Base-by-base conservation (phyloP, 345 rosid species). In the Anacardium occidentale region DNA sequence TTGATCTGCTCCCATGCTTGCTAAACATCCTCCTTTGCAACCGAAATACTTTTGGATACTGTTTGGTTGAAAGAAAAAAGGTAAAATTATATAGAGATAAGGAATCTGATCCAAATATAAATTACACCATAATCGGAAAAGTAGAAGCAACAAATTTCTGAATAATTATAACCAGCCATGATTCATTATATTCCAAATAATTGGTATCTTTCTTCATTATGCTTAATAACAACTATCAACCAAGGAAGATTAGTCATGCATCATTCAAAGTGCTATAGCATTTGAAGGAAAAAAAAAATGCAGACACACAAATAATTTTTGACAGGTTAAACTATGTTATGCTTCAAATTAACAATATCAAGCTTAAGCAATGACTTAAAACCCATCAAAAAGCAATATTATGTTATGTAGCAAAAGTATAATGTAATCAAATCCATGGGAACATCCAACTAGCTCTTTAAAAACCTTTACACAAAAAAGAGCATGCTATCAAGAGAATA, bases 21-120 rank as follows among this genome's bases (percentile, higher is more conserved):
- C 92, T 83, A 88, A 78, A 66, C 98, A 94, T 64, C 91, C 78
- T 67, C 98, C 95, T 84, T 86, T 90, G 84, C 98, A 94, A 78
- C 83, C 81, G 90, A 94, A 78, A 76, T 92, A 90, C 78, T 87
- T 89, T 78, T 86, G 87, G 83, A 94, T 85, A 71, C 98, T 90
- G 81, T 56, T 17, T 24, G 67, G 25, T 50, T 12, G 50, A 72
- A 76, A 37, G 42, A 56, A n/a, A 50, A 74, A 68, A 45, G 24
- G 54, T 1, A 64, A 21, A 44, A 42, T 26, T 42, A 63, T 21
- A 5, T 26, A 61, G 45, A 54, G 74, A 74, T 66, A 65, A 58
- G 54, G 32, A 70, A 10, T 8, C 60, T 50, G 22, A 77, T 22
- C 25, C 48, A 68, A 24, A 59, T 24, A 44, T 8, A 61, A 15